Percentiles rank a stretch among this genome's conserved stretches.
phyloP scores from a whole-genome alignment of 305 asterid species.

The Solanum hybrid region DNA sequence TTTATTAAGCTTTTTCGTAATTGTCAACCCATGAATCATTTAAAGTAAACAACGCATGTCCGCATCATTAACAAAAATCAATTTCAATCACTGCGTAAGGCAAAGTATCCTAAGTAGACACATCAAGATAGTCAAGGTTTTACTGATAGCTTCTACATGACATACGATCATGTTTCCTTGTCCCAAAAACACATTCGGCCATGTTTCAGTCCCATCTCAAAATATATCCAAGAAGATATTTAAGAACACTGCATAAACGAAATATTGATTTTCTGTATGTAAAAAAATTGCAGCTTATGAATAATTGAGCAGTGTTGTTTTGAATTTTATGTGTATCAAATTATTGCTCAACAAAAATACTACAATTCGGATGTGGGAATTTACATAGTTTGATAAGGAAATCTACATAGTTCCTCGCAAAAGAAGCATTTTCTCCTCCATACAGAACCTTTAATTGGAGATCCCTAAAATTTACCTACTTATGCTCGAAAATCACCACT shows the following conservation, averaged over 20 bases:
- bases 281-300: background rate
- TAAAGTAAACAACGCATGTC: too few relatives aligned
- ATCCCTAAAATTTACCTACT: background rate
- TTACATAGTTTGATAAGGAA: background rate
- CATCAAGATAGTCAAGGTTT: too few relatives aligned
- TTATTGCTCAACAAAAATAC: background rate
- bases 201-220: background rate
- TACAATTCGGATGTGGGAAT: background rate
- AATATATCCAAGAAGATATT: background rate
- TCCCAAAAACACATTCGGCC: background rate
- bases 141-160: too few relatives aligned
- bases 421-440: background rate
- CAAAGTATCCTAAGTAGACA: too few relatives aligned
- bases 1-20: too few relatives aligned
- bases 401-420: background rate
- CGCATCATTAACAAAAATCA: too few relatives aligned
- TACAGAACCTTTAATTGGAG: background rate
- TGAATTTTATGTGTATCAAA: background rate
- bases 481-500: background rate
- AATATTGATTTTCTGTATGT: background rate
- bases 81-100: too few relatives aligned
- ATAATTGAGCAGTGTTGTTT: background rate
- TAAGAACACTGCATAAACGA: background rate
- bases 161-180: too few relatives aligned
- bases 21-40: too few relatives aligned